A percentile compares a stretch with the other conserved stretches of the same genome.
These are phyloP conservation scores for Anethum foeniculum DNA, from an alignment of 140 eudicot species.

Conservation along the genomic window DNA sequence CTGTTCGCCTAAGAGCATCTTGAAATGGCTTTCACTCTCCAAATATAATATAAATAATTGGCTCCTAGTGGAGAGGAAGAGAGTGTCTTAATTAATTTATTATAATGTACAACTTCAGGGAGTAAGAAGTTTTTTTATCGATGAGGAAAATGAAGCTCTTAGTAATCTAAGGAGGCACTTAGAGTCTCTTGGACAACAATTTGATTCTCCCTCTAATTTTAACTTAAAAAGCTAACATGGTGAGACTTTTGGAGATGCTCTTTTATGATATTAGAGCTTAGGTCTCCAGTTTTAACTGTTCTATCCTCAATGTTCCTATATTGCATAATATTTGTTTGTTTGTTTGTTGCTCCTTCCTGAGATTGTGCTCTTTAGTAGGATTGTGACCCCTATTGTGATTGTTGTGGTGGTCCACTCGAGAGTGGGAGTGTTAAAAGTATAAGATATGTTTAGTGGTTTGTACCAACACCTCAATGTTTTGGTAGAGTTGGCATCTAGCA, in stretches of 20 bases:
- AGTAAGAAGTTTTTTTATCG: no score
- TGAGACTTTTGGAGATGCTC: no score
- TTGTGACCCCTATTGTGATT: not conserved
- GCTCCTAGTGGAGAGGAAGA: no score
- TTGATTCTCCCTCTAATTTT: no score
- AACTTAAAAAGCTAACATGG: no score
- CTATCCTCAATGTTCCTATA: not conserved
- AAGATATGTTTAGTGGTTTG: not conserved
- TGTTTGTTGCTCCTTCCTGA: not conserved
- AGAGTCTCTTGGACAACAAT: no score
- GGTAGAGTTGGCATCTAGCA: not conserved
- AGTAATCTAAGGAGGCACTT: no score
- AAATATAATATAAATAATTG: no score
- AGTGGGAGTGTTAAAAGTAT: not conserved
- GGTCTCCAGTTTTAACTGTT: not conserved
- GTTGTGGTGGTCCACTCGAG: not conserved
- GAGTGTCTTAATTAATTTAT: no score
- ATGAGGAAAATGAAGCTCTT: no score
- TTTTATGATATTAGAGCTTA: not conserved
- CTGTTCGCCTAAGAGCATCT: not conserved
- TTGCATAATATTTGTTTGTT: not conserved
- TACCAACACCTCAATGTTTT: not conserved
- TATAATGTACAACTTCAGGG: no score
- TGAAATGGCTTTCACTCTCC: no score
- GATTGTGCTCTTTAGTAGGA: not conserved